Base-by-base conservation (phyloP, 169 alveolate species). In the Neospora caninum region DNA sequence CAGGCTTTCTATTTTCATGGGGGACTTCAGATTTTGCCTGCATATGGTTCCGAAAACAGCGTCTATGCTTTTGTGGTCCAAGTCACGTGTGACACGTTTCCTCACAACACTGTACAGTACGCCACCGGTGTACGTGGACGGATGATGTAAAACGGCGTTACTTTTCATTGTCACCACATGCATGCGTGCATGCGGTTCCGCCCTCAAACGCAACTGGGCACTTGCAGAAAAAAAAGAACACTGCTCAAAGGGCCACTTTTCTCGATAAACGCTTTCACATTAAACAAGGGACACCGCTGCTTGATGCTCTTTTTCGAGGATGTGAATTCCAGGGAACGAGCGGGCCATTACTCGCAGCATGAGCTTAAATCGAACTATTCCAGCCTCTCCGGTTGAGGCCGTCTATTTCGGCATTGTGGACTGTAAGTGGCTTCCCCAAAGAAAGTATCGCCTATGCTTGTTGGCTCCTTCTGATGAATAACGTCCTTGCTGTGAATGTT, bases 381-480 rank as follows among this genome's bases (percentile, higher is more conserved):
- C 89, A 13, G 67, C 69, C 69, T 41, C 89, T 13, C 89, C 69
- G 7, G 41, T 82, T 25, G 89, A 82, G 64, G 89, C 89, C 34
- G 89, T 82, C 41, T 42, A 82, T 36, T 82, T 82, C 89, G 25
- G 41, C n/a, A 41, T 82, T 49, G 89, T 42, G 31, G 89, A 82
- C 89, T 43, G 89, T 82, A 31, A 82, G 64, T 82, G 43, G 58
- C 42, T 73, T 73, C 38, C 18, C 18, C 42, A 31, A 1, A 0
- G 0, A 36, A n/a, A 22, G 4, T n/a, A 13, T 31, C 7, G 38
- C 27, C n/a, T 9, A 43, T 36, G 43, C 27, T n/a, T 73, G 38
- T 2, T 34, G 38, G 4, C 45, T 10, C 84, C 42, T 73, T 31
- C 1, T 2, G 43, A 2, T 34, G 43, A 73, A 22, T 41, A 31